phyloP scores from a whole-genome alignment of 179 eudicot genomes.

The Corrigiola litoralis region DNA sequence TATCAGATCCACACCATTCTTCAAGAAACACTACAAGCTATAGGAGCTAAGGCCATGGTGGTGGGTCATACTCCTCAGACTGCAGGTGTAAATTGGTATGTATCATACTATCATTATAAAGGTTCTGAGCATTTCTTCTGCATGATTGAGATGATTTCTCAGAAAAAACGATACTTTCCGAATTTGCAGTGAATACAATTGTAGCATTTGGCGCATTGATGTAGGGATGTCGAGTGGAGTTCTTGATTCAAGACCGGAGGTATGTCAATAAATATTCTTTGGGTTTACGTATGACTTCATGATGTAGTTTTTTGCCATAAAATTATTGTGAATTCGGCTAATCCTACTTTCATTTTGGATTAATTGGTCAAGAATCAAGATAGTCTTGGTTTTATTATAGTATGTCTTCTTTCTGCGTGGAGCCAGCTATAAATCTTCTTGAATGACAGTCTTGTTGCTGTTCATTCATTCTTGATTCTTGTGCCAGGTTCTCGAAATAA shows the following conservation, averaged over 20 bases:
- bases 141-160: background rate
- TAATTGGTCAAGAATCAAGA: background rate
- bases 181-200: constrained; percentile 60
- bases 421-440: background rate
- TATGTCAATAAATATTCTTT: constrained; percentile 17
- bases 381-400: no score
- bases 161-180: no score
- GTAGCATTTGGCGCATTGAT: constrained; percentile 95
- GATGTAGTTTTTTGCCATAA: no score
- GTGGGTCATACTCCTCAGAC: constrained; percentile 97
- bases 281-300: background rate
- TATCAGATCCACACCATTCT: constrained; percentile 63
- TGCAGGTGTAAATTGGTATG: constrained; percentile 81
- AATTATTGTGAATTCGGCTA: no score
- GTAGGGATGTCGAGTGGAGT: constrained; percentile 99
- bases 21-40: constrained; percentile 59
- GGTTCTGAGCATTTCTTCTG: background rate
- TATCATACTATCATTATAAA: background rate
- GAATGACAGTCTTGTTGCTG: background rate
- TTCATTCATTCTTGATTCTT: background rate
- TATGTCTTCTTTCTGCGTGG: no score
- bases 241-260: constrained; percentile 91
- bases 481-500: constrained; percentile 78
- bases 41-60: constrained; percentile 91
- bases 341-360: no score